Base-by-base conservation (phyloP, 495 filamentous ascomycete species). In the Trichocladium antarcticum region DNA sequence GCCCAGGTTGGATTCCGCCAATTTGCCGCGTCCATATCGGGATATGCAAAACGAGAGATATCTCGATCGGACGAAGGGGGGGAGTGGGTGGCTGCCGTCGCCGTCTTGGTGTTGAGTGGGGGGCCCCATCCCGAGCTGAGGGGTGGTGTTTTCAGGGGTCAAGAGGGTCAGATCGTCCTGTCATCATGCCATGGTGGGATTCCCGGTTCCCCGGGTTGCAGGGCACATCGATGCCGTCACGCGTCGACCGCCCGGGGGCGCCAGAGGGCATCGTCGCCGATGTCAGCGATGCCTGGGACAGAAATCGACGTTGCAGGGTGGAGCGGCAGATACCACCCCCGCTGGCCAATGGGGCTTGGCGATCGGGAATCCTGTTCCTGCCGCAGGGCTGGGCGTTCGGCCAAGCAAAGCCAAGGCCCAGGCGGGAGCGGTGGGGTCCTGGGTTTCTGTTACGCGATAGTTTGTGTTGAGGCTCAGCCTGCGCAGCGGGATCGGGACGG, bases 371-470 rank as follows among this genome's bases (percentile, higher is more conserved):
- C 16, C 7, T 22, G 38, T 38, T 39, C 19, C 24, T 51, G 11
- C 16, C 21, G 39, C 47, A 42, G 40, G 47, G 47, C 39, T 22
- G 38, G 15, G 38, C 39, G 12, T 12, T 31, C 27, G 47, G 31
- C 47, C 8, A 4, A 8, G 24, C 24, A 22, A 29, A 44, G 16
- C 15, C 34, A 40, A 10, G 17, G 40, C 39, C 48, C 16, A 53
- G 44, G 12, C 45, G 44, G 49, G 49, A 53, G 49, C 39, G 32
- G 48, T 51, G 53, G 47, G 47, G 19, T 42, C 16, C 1, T 11
- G 2, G 4, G 43, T 51, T 51, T 49, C 17, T 41, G 27, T 56
- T 56, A 56, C 53, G n/a, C 51, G 40, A 56, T 56, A 12, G 43
- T 45, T 56, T 56, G 17, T 47, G 32, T 12, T 51, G 45, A 54